phyloP scores from a whole-genome alignment of 805 yeast species.

The Sungouiozyma intestinalis region DNA sequence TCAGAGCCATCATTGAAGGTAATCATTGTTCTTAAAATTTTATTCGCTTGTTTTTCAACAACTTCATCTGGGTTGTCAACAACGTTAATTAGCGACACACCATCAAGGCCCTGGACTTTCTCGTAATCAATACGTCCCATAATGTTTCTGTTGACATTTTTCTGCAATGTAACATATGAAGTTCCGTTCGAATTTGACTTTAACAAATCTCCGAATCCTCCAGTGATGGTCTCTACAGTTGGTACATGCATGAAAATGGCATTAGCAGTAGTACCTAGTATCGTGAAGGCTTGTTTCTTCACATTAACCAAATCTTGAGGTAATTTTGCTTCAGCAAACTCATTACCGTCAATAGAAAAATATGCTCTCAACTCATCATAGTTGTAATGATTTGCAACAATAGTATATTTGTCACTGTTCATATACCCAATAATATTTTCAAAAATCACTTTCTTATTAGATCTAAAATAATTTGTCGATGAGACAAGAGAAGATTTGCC shows the following conservation, averaged over 20 bases:
- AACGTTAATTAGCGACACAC: constrained; percentile 64
- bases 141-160: constrained; percentile 61
- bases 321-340: constrained; percentile 68
- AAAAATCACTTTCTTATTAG: constrained; percentile 33
- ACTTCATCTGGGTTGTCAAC: constrained; percentile 48
- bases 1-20: constrained; percentile 88
- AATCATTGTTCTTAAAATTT: constrained; percentile 58
- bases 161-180: constrained; percentile 57
- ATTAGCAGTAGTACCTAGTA: constrained; percentile 60
- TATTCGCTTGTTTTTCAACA: constrained; percentile 32
- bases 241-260: constrained; percentile 80
- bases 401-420: constrained; percentile 54
- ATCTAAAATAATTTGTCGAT: constrained; percentile 43
- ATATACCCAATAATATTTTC: constrained; percentile 65
- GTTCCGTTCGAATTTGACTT: constrained; percentile 92
- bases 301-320: constrained; percentile 55
- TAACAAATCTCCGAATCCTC: constrained; percentile 67
- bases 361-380: constrained; percentile 50
- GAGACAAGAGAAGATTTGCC: constrained; percentile 32
- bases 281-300: constrained; percentile 63
- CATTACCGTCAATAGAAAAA: constrained; percentile 68
- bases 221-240: constrained; percentile 37
- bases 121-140: constrained; percentile 85
- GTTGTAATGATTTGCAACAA: constrained; percentile 54
- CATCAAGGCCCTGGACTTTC: constrained; percentile 72